Conservation (phyloP, 2,329 filamentous ascomycete genomes). For the Sordariomycetes sp. region DNA sequence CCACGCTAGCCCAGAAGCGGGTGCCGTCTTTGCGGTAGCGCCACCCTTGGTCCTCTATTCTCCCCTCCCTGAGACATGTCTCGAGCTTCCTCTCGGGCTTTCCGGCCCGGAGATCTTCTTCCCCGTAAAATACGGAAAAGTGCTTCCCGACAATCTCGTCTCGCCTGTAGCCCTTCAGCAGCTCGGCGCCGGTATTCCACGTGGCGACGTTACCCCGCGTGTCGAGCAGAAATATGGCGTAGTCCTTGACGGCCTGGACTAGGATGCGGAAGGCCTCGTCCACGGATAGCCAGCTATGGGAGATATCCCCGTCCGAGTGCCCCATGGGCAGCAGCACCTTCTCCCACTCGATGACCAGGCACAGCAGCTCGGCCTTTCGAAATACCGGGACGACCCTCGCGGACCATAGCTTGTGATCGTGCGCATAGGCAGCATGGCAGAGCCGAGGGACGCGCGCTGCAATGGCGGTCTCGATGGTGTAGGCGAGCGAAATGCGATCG, state of each 20-base stretch:
- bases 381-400: constrained; percentile 21
- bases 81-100: constrained; percentile 42
- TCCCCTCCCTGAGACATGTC: constrained; percentile 41
- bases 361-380: constrained; percentile 15
- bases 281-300: constrained; percentile 22
- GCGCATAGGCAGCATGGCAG: constrained; percentile 10
- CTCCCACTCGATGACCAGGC: constrained; percentile 20
- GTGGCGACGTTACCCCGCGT: constrained; percentile 42
- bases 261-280: constrained; percentile 50
- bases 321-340: constrained; percentile 8
- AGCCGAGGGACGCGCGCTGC: constrained; percentile 14
- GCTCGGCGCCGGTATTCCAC: constrained; percentile 45
- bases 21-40: constrained; percentile 46
- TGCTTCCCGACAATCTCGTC: constrained; percentile 47
- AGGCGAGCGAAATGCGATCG: constrained; percentile 14
- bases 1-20: constrained; percentile 49
- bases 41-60: constrained; percentile 50
- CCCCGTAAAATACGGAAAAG: constrained; percentile 45
- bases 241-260: constrained; percentile 49
- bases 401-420: constrained; percentile 13
- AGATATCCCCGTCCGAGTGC: constrained; percentile 10
- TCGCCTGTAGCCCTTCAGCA: constrained; percentile 43
- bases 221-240: constrained; percentile 53
- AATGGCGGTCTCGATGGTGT: constrained; percentile 18
- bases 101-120: constrained; percentile 33